A percentile compares a stretch with the other conserved stretches of the same genome.
phyloP scores from a whole-genome alignment of 2,329 filamentous ascomycete species.

The Ophiostoma novo-ulmi region DNA sequence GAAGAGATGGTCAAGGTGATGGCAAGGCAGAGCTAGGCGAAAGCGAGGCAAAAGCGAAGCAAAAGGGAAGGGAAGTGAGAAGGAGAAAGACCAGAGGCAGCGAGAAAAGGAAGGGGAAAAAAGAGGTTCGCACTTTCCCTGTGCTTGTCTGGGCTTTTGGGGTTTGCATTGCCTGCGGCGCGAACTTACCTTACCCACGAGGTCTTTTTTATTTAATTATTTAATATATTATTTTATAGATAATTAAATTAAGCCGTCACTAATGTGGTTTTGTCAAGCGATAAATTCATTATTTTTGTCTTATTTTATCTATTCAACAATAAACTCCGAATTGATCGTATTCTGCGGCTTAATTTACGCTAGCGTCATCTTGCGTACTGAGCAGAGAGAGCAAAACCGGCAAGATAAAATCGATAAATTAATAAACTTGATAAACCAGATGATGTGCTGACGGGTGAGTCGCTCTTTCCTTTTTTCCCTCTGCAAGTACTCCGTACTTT shows the following conservation, averaged over 20 bases:
- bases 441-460: conserved; percentile 7
- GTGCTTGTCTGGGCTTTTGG: conserved; percentile 26
- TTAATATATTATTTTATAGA: conserved; percentile 21
- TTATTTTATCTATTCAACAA: neutral
- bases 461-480: too few species aligned
- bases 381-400: neutral
- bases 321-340: conserved; percentile 14
- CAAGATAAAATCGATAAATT: neutral
- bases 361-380: neutral
- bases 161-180: conserved; percentile 28
- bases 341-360: conserved; percentile 8
- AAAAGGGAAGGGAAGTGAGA: conserved; percentile 10
- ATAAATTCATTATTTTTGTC: neutral
- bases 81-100: conserved; percentile 7
- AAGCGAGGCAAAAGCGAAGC: neutral
- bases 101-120: conserved; percentile 16
- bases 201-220: conserved; percentile 21
- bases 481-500: neutral
- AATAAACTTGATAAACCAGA: neutral
- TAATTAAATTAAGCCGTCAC: conserved; percentile 4
- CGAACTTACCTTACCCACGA: conserved; percentile 31
- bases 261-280: neutral
- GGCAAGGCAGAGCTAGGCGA: conserved; percentile 9
- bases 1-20: conserved; percentile 20
- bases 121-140: conserved; percentile 24